phyloP scores from a whole-genome alignment of 805 yeast genomes.

The Schizosaccharomyces lindneri region DNA sequence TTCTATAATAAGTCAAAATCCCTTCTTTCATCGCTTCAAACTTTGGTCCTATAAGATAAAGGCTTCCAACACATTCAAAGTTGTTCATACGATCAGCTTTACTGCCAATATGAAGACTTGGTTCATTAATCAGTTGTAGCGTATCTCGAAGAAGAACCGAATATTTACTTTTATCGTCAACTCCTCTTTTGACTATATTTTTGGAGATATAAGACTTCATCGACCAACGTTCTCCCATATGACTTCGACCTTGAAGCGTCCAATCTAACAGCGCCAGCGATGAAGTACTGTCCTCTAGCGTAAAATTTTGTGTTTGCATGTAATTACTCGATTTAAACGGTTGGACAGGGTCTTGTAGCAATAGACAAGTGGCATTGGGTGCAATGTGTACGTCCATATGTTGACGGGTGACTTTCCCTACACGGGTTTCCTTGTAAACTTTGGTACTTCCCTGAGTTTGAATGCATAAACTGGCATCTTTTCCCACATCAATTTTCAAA shows the following conservation, averaged over 20 bases:
- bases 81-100: not conserved
- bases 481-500: not conserved
- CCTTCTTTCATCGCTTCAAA: not conserved
- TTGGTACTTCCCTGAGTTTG: conserved; percentile 1
- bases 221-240: not conserved
- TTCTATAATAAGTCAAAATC: not conserved
- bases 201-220: not conserved
- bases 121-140: not conserved
- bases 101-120: not conserved
- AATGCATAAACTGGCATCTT: not conserved
- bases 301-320: not conserved
- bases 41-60: not conserved
- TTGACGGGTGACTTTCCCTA: not conserved
- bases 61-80: not conserved
- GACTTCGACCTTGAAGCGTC: not conserved
- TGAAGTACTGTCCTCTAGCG: not conserved
- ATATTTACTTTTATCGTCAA: not conserved
- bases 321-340: not conserved
- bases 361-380: not conserved
- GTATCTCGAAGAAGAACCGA: not conserved
- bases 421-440: not conserved
- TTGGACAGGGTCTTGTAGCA: not conserved
- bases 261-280: not conserved
- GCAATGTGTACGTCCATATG: not conserved
- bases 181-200: not conserved